Conservation (phyloP, 208 protist species). For the Acanthamoeba castellanii region DNA sequence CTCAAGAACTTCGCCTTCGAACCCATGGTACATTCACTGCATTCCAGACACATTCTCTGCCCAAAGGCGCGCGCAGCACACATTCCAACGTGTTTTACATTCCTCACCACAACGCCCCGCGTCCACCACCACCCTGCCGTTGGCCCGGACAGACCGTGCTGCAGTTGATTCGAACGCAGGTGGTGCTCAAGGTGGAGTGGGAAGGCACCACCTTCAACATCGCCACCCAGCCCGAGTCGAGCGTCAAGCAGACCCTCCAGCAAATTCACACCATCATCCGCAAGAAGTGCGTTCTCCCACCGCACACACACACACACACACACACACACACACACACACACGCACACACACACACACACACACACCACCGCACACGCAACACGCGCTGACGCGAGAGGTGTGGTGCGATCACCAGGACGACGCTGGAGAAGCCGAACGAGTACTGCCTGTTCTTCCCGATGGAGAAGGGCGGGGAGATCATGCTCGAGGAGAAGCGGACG, state of each 20-base stretch:
- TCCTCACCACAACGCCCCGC: no score
- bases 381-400: no score
- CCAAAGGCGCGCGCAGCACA: no score
- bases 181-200: constrained; percentile 34
- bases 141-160: not conserved
- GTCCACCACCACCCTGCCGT: not conserved
- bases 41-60: not conserved
- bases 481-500: not conserved
- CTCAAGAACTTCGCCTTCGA: not conserved
- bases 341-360: not conserved
- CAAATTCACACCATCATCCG: not conserved
- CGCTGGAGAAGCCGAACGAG: constrained; percentile 19
- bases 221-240: not conserved
- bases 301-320: no score
- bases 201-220: constrained; percentile 1
- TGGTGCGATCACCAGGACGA: not conserved
- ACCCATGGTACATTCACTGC: not conserved
- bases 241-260: constrained; percentile 8
- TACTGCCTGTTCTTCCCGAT: constrained; percentile 40
- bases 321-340: no score
- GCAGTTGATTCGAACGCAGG: not conserved
- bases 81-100: not conserved
- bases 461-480: not conserved
- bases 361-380: no score
- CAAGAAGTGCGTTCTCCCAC: not conserved